A percentile compares a stretch with the other conserved stretches of the same genome.
Conservation (phyloP, 2,329 filamentous ascomycete genomes). For the Venturia carpophila region DNA sequence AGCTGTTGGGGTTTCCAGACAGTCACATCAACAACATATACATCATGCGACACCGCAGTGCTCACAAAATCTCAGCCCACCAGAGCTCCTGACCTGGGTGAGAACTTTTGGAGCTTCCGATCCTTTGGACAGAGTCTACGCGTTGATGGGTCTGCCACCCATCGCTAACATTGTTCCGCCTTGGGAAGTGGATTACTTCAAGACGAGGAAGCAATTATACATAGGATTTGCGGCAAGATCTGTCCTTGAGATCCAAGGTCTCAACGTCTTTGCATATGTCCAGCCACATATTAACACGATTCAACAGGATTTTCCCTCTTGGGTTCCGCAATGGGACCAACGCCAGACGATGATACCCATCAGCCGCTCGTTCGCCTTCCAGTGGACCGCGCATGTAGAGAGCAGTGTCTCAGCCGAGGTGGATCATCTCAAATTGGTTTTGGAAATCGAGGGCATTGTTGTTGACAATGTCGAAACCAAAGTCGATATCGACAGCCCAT, state of each 20-base stretch:
- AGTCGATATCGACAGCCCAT: background rate
- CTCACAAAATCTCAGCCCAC: background rate
- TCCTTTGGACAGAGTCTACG: conserved; percentile 14
- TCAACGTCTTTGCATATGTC: background rate
- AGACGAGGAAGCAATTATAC: background rate
- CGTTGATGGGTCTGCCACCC: conserved; percentile 8
- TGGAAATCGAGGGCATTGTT: background rate
- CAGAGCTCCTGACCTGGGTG: background rate
- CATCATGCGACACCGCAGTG: conserved; percentile 15
- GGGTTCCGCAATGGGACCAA: conserved; percentile 18
- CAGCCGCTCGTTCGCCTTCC: background rate
- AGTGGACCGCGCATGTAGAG: background rate
- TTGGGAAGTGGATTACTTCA: background rate
- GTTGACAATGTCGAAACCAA: background rate
- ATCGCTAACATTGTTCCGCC: background rate
- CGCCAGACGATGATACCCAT: background rate
- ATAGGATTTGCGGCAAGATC: conserved; percentile 5
- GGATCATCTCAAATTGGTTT: background rate
- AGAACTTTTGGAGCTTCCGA: conserved; percentile 6
- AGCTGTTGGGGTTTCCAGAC: background rate
- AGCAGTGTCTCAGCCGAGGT: background rate
- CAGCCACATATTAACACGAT: no score
- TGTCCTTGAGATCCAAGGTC: background rate
- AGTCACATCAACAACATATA: conserved; percentile 11
- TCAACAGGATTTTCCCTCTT: conserved; percentile 12